These are phyloP conservation scores for Albifimbria verrucaria DNA, from an alignment of 2,329 filamentous ascomycete species.

Conservation along the genomic window DNA sequence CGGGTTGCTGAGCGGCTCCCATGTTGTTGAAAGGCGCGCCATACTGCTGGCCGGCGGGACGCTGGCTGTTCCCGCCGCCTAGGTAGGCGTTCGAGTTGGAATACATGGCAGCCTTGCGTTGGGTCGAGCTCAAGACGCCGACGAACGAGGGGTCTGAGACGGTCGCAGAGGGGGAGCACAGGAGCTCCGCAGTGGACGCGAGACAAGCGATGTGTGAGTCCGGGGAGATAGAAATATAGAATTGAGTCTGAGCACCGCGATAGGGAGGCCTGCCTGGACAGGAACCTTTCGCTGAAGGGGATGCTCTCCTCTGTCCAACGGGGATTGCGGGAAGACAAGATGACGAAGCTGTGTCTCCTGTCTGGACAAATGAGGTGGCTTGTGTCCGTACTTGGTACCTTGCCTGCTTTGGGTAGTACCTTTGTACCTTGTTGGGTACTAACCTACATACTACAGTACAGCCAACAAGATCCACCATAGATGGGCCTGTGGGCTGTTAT, in stretches of 20 bases:
- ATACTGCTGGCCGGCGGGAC: conserved; percentile 59
- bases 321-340: not conserved
- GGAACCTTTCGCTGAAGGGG: not conserved
- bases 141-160: conserved; percentile 8
- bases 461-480: too few species aligned
- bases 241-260: not conserved
- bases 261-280: conserved; percentile 1
- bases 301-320: not conserved
- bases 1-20: conserved; percentile 40
- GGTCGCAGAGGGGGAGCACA: conserved; percentile 15
- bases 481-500: too few species aligned
- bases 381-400: conserved; percentile 6
- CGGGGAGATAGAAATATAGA: not conserved
- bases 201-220: not conserved
- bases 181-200: conserved; percentile 18
- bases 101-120: conserved; percentile 61
- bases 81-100: conserved; percentile 84
- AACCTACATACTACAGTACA: too few species aligned
- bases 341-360: conserved; percentile 5
- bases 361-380: conserved; percentile 18
- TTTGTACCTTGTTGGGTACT: not conserved
- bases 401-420: not conserved
- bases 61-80: conserved; percentile 73
- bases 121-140: conserved; percentile 9
- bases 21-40: conserved; percentile 37